Conservation (phyloP, 345 rosid species). For the Brassica incana region DNA sequence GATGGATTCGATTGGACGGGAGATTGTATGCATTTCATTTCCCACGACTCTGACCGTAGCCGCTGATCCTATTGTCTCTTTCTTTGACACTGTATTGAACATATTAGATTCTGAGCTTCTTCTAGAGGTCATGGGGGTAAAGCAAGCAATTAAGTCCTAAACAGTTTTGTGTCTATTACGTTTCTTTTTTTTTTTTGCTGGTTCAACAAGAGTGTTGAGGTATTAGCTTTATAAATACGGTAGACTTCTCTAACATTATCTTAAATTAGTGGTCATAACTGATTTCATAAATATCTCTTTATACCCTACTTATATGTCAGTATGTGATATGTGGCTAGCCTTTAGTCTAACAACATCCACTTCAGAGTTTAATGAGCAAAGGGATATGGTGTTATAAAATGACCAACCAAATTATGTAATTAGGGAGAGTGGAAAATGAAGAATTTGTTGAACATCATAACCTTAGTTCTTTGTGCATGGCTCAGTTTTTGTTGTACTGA, state of each 20-base stretch:
- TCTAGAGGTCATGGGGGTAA: not conserved
- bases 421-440: not conserved
- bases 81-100: too few relatives aligned
- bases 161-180: not conserved
- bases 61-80: not conserved
- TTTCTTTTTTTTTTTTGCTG: too few relatives aligned
- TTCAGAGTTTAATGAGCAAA: not conserved
- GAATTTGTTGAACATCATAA: not conserved
- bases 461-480: not conserved
- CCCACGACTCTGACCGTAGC: not conserved
- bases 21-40: not conserved
- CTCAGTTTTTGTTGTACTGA: not conserved
- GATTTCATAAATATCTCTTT: not conserved
- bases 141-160: not conserved
- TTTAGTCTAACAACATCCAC: slow-evolving; percentile 24
- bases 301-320: not conserved
- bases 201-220: too few relatives aligned
- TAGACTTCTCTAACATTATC: not conserved
- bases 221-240: not conserved
- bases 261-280: not conserved
- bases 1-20: not conserved
- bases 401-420: not conserved
- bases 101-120: not conserved
- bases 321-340: not conserved
- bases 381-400: not conserved